Evolutionary conservation across 805 yeast species (phyloP), one percentile per base, ranked within the genome.

Genomic region (Wilhelminamyces savonicus): DNA sequence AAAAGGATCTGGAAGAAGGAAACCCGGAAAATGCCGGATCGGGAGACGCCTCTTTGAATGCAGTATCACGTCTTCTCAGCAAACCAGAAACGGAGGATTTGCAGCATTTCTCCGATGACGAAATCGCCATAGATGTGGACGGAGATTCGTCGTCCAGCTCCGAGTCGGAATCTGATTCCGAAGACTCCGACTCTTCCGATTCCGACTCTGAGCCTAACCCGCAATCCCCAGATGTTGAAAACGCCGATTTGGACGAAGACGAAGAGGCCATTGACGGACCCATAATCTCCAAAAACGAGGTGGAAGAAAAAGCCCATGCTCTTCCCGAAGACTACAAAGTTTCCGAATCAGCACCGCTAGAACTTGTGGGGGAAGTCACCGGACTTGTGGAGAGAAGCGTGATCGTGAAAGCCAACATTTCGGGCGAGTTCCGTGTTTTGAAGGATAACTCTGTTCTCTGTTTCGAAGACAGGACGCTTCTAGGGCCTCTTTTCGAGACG

Each of bases 401-500:
- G 2, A 71, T 92, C 5, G 65, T 92, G 15, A 76, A 76, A 43
- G 92, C 95, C 0, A 57, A 59, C 10, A 54, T 68, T 1, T 83
- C 96, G 2, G 97, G 94, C 9, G 97, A 92, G 46, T 82, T 78
- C 49, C 63, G 88, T 24, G 82, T 87, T 3, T 62, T 90, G 21
- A 82, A 78, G 40, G 97, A 86, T 31, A 81, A 79, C 11, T 79
- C 95, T 0, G 63, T 90, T 0, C 66, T 90, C 3, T 85, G 95
- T 46, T 70, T 87, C 26, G 79, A 76, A 39, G 86, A 84, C 48
- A 66, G 80, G 26, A 66, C 72, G 2, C 56, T 80, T 1, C 44
- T 92, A 11, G 97, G 97, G 0, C 78, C 81, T 1, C 59, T 90
- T 7, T 82, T 76, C 47, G 98, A 92, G 52, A 84, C 86, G 0